Evolutionary conservation across 2,329 filamentous ascomycete species (phyloP).

Genomic region (Sarocladium oryzae): DNA sequence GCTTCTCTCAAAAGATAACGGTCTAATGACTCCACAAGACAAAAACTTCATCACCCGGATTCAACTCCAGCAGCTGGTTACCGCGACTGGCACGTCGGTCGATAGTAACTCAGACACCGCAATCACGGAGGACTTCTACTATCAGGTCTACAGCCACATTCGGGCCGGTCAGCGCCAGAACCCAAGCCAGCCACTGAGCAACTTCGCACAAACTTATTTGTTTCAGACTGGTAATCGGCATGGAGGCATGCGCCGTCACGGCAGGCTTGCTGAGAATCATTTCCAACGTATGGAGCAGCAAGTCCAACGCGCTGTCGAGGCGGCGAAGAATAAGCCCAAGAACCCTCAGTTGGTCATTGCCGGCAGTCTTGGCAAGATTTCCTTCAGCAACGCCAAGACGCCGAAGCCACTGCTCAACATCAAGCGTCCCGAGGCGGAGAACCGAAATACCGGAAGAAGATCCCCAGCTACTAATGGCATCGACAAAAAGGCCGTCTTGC

Average conservation of each 20-base stretch:
- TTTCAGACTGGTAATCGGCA: conserved; percentile 88
- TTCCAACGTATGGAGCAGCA: conserved; percentile 99
- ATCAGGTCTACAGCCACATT: conserved; percentile 94
- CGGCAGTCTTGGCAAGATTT: conserved; percentile 94
- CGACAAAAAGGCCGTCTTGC: conserved; percentile 76
- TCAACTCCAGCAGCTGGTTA: conserved; percentile 90
- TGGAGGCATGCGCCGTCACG: conserved; percentile 66
- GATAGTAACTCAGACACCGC: conserved; percentile 75
- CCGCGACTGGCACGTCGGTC: conserved; percentile 80
- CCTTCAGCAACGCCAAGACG: conserved; percentile 97
- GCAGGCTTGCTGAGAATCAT: conserved; percentile 86
- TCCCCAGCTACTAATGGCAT: conserved; percentile 44
- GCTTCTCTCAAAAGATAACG: conserved; percentile 86
- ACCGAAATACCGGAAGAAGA: background rate
- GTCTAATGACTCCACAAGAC: conserved; percentile 96
- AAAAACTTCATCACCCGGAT: conserved; percentile 99
- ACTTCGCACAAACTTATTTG: conserved; percentile 96
- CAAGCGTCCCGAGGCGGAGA: conserved; percentile 71
- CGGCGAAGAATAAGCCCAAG: conserved; percentile 95
- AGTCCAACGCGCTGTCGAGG: conserved; percentile 93
- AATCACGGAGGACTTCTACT: conserved; percentile 93
- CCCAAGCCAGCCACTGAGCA: conserved; percentile 85
- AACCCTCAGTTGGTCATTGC: conserved; percentile 96
- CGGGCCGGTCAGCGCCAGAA: conserved; percentile 84
- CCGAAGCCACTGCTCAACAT: conserved; percentile 93